Evolutionary conservation across 208 protist species (phyloP).

Genomic region (Sergeia podlipaevii): DNA sequence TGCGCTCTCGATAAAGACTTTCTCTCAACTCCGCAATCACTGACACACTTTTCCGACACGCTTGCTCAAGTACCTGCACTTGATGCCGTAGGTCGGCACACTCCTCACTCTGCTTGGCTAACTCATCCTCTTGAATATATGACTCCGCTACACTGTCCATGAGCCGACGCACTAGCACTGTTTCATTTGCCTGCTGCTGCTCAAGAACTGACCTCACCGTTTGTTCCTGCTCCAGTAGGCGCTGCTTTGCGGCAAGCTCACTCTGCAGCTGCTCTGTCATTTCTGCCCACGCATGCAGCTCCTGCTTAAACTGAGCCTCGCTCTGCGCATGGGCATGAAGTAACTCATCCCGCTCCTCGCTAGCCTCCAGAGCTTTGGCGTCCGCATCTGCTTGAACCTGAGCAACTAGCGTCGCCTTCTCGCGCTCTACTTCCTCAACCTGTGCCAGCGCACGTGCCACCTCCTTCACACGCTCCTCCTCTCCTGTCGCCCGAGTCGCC

Average conservation of each 20-base stretch:
- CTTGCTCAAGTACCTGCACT: conserved; percentile 40
- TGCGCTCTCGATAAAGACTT: conserved; percentile 27
- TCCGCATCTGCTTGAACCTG: background rate
- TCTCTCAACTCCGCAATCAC: conserved; percentile 70
- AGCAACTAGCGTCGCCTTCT: background rate
- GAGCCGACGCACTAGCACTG: conserved; percentile 16
- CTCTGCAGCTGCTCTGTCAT: conserved; percentile 17
- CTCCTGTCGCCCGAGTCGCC: background rate
- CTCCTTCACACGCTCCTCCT: background rate
- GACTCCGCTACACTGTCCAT: conserved; percentile 2
- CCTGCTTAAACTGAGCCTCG: background rate
- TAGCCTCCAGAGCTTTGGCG: background rate
- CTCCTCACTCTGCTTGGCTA: background rate
- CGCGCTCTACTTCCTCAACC: background rate
- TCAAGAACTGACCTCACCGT: conserved; percentile 22
- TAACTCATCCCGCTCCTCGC: background rate
- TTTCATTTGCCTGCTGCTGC: conserved; percentile 29
- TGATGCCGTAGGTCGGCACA: conserved; percentile 17
- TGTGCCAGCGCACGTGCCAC: background rate
- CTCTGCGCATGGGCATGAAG: background rate
- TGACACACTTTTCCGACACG: conserved; percentile 38
- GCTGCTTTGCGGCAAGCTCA: conserved; percentile 14
- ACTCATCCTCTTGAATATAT: background rate
- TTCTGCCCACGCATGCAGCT: conserved; percentile 23
- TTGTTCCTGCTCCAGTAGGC: conserved; percentile 17